Conservation (phyloP, 1,284 basidiomycete species). For the Rhodotorula mucilaginosa region DNA sequence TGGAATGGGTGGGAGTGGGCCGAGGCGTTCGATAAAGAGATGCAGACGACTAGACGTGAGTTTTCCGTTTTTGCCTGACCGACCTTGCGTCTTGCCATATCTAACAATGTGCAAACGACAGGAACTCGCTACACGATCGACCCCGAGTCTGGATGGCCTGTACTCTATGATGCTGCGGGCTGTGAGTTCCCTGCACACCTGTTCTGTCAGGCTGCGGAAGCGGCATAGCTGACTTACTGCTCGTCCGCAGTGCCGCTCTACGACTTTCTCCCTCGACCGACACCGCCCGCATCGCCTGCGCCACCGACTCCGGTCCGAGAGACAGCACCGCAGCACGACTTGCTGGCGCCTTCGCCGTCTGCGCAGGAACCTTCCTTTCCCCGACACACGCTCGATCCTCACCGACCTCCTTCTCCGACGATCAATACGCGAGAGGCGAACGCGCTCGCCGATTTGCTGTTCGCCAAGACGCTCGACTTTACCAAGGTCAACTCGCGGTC, state of each 20-base stretch:
- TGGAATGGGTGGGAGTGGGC: slow-evolving; percentile 35
- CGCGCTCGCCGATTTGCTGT: slow-evolving; percentile 76
- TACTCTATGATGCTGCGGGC: slow-evolving; percentile 6
- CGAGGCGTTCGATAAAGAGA: slow-evolving; percentile 22
- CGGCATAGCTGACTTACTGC: not conserved
- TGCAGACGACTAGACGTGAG: slow-evolving; percentile 9
- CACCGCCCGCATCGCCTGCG: not conserved
- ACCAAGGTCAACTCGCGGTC: slow-evolving; percentile 18
- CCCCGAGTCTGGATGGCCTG: slow-evolving; percentile 22
- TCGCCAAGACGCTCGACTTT: slow-evolving; percentile 39
- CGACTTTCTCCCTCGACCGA: slow-evolving; percentile 24
- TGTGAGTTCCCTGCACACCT: slow-evolving; percentile 6
- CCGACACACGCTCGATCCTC: slow-evolving; percentile 7
- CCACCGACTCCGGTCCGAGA: not conserved
- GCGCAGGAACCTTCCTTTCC: not conserved
- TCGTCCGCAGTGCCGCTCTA: slow-evolving; percentile 16
- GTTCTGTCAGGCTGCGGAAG: no score
- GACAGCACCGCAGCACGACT: not conserved
- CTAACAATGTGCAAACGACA: not conserved
- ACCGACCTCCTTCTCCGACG: slow-evolving; percentile 64
- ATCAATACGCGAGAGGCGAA: slow-evolving; percentile 88
- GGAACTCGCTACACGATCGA: slow-evolving; percentile 22
- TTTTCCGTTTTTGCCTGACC: not conserved
- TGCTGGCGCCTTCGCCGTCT: not conserved
- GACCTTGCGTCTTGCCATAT: not conserved